These are phyloP conservation scores for Aspergillus ochraceus DNA, from an alignment of 2,329 filamentous ascomycete genomes.

Conservation along the genomic window DNA sequence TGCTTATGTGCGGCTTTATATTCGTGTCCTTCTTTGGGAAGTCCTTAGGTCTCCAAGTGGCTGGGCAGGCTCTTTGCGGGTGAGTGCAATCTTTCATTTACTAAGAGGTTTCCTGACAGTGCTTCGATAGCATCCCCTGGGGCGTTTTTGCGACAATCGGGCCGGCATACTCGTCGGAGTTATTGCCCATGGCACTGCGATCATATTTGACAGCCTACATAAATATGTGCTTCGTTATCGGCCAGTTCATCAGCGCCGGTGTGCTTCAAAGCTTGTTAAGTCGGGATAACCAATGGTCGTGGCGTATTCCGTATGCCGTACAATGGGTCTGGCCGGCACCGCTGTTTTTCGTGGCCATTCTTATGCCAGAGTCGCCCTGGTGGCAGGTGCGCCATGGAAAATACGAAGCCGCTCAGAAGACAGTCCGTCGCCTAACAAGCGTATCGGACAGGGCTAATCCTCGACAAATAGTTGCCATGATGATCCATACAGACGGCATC, in stretches of 20 bases:
- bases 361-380: constrained; percentile 54
- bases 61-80: constrained; percentile 64
- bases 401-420: constrained; percentile 42
- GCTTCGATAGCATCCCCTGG: constrained; percentile 49
- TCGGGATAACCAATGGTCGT: constrained; percentile 47
- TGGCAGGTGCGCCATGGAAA: constrained; percentile 49
- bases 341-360: constrained; percentile 43
- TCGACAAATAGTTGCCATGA: constrained; percentile 54
- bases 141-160: constrained; percentile 54
- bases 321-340: constrained; percentile 56
- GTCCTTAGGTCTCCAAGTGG: constrained; percentile 59
- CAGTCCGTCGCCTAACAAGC: constrained; percentile 41
- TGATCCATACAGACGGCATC: constrained; percentile 56
- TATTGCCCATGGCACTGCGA: constrained; percentile 47
- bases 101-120: background rate
- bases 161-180: constrained; percentile 56
- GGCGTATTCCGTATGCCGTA: constrained; percentile 52
- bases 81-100: background rate
- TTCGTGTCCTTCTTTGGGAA: constrained; percentile 66
- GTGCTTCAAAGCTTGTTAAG: constrained; percentile 46
- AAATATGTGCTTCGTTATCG: constrained; percentile 60
- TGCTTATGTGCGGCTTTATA: constrained; percentile 57
- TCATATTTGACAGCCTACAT: constrained; percentile 56
- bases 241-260: constrained; percentile 53
- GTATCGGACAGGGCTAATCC: constrained; percentile 34